phyloP scores from a whole-genome alignment of 495 filamentous ascomycete species.

The Trypethelium eluteriae region DNA sequence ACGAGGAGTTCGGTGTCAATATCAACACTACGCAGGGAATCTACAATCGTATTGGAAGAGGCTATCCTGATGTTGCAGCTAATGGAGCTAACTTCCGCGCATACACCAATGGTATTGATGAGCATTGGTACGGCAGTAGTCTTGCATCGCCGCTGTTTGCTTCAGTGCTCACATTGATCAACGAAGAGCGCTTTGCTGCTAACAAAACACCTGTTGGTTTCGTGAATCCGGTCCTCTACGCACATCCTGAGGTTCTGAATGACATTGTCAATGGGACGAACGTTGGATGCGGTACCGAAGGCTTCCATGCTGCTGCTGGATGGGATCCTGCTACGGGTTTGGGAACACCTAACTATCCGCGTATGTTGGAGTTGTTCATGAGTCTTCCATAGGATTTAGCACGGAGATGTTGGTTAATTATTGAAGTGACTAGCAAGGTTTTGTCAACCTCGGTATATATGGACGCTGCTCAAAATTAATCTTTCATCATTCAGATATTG shows the following conservation, averaged over 20 bases:
- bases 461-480: no score
- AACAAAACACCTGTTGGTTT: constrained; percentile 28
- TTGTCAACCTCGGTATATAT: no score
- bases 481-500: no score
- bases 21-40: constrained; percentile 12
- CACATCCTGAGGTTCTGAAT: constrained; percentile 48
- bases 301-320: constrained; percentile 17
- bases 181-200: constrained; percentile 47
- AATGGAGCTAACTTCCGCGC: constrained; percentile 49
- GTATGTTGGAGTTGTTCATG: constrained; percentile 30
- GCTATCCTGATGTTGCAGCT: constrained; percentile 62
- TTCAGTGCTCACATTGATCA: constrained; percentile 27
- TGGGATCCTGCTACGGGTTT: constrained; percentile 34
- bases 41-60: constrained; percentile 52
- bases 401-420: background rate
- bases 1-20: constrained; percentile 5
- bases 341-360: constrained; percentile 35
- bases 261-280: constrained; percentile 57
- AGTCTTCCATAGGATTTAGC: constrained; percentile 19
- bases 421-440: no score
- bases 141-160: constrained; percentile 24
- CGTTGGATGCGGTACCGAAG: constrained; percentile 46
- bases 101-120: background rate
- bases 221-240: constrained; percentile 27
- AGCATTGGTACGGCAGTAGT: constrained; percentile 18